Percentiles rank a stretch among this genome's conserved stretches.
phyloP scores from a whole-genome alignment of 192 early-diverging fungal genomes.

The Anaeromyces robustus region DNA sequence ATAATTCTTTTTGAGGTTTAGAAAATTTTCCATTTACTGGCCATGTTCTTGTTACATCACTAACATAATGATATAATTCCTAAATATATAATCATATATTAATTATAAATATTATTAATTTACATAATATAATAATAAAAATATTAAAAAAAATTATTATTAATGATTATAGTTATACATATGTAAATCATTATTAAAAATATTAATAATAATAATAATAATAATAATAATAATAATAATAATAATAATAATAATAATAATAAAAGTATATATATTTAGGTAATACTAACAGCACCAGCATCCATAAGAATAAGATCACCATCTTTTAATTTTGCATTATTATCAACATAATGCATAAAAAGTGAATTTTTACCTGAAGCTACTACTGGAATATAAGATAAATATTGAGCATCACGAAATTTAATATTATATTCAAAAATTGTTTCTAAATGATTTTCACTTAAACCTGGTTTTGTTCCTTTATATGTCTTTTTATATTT shows the following conservation, averaged over 20 bases:
- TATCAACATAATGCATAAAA: conserved; percentile 89
- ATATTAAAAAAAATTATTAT: too few relatives aligned
- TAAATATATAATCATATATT: conserved; percentile 2
- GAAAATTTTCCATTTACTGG: conserved; percentile 79
- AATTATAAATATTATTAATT: not conserved
- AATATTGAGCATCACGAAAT: conserved; percentile 36
- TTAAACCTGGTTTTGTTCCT: conserved; percentile 45
- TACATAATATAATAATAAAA: not conserved
- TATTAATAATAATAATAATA: not conserved
- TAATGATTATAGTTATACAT: too few relatives aligned
- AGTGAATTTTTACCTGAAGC: conserved; percentile 81
- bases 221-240: not conserved
- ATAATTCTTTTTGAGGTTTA: conserved; percentile 60
- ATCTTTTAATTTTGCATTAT: conserved; percentile 50
- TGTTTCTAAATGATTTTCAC: conserved; percentile 61
- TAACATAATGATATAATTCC: conserved; percentile 77
- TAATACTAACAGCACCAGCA: conserved; percentile 48
- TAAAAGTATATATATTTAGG: too few relatives aligned
- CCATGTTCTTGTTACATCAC: conserved; percentile 88
- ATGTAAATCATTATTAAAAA: not conserved
- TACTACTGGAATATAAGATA: conserved; percentile 93
- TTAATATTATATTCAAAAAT: conserved; percentile 58
- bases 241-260: too few relatives aligned
- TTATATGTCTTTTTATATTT: conserved; percentile 41
- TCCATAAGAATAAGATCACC: conserved; percentile 81